Base-by-base conservation (phyloP, 1,284 basidiomycete genomes). In the Cystobasidium slooffiae region DNA sequence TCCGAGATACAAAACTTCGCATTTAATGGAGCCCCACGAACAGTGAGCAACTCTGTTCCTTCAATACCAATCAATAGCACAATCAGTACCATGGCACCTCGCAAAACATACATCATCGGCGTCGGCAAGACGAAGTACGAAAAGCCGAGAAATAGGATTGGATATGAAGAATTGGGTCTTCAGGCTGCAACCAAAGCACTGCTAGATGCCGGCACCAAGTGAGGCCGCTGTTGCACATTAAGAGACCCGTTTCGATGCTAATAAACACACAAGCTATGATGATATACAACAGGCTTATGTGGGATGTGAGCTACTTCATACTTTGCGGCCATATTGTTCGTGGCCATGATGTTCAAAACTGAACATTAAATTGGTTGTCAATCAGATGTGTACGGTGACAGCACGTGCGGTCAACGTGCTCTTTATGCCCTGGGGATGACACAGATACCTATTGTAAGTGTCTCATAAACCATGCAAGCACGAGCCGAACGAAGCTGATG, bases 361-460 rank as follows among this genome's bases (percentile, higher is more conserved):
- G 47, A 16, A 20, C 6, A 20, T 2, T 14, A 6, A 20, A 1
- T 51, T 20, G 14, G 47, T 51, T 2, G 16, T 51, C 20, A 20
- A 16, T 1, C 24, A 55, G 56, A 52, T 41, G 37, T 49, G 20
- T 74, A 75, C 43, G 41, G 51, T 9, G 91, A 92, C 80, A 91
- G 90, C 52, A 92, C 91, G 0, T 87, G 87, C 77, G 92, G 92
- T 22, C 92, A 94, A 83, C 85, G 91, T 37, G 89, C 91, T 2
- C 84, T 94, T n/a, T 94, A 94, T 82, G 89, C 89, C 80, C 88
- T 94, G 56, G 92, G 92, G 18, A 85, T 94, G 82, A 94, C 92
- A 4, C 86, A 88, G 37, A 93, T 94, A 75, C 92, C 92, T 0
- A 90, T 94, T 79, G 87, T 90, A 67, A 94, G 94, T 79, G 90